Base-by-base conservation (phyloP, 73 alveolate species). In the Paraurostyla sp. region DNA sequence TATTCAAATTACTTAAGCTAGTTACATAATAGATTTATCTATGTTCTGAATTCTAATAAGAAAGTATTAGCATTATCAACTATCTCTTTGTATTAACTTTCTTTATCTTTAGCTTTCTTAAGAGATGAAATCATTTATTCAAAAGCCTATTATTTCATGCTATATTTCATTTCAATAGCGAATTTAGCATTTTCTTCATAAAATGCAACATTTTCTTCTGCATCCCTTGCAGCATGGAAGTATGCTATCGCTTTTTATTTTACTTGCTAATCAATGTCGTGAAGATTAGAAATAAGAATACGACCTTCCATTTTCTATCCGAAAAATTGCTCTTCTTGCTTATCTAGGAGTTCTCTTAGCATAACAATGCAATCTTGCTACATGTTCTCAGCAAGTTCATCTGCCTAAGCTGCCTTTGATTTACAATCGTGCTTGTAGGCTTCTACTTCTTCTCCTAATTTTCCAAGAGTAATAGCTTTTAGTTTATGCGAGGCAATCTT, bases 1-100 rank as follows among this genome's bases (percentile, higher is more conserved):
- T 35, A 51, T 78, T 78, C 76, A 78, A 54, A n/a, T 9, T 9
- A 9, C 35, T n/a, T 54, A 11, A 78, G 36, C 42, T 52, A 38
- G 6, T 78, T 30, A 35, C 76, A 36, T 13, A 54, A n/a, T 36
- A 7, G 42, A 38, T 51, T 32, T 7, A 52, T 54, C 78, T 52
- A 6, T 51, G 78, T 32, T 78, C 78, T 78, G 29, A 78, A 78
- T 16, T 78, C 89, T 6, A 50, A 7, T 20, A 78, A 25, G 52
- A 27, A 78, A 43, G 73, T 43, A 51, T 78, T 78, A 23, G 89
- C 89, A 54, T 78, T 78, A 52, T 78, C 89, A 20, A 78, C 40
- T 4, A 40, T 49, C 40, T 78, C 89, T 38, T 54, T 78, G 78
- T 78, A 78, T 54, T 50, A 30, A 51, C 80, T 78, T 38, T 78